phyloP scores from a whole-genome alignment of 2,329 filamentous ascomycete species.

The Xylariaceae sp. region DNA sequence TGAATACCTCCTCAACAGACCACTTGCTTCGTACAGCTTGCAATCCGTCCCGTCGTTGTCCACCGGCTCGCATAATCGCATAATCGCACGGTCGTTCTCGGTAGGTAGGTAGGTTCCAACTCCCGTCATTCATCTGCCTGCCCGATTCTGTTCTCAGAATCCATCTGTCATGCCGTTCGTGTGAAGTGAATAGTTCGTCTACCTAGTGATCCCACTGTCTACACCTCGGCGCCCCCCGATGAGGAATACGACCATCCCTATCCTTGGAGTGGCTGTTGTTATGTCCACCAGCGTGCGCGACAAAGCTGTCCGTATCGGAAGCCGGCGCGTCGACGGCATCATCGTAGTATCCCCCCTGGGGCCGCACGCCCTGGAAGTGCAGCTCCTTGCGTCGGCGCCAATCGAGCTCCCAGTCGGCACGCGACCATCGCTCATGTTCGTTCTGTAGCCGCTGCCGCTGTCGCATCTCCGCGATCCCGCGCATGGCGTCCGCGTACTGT shows the following conservation, averaged over 20 bases:
- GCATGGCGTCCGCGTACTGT: neutral
- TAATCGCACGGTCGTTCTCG: no score
- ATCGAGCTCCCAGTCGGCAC: conserved; percentile 7
- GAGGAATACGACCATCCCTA: neutral
- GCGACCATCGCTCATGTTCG: conserved; percentile 11
- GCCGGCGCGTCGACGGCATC: conserved; percentile 1
- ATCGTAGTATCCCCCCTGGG: conserved; percentile 3
- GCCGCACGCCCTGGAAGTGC: neutral
- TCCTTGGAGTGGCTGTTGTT: neutral
- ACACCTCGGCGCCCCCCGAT: neutral
- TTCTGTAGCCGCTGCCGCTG: conserved; percentile 1
- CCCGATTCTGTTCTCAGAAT: neutral
- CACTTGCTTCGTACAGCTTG: no score
- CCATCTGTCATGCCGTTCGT: neutral
- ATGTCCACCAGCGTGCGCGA: neutral
- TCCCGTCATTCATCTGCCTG: neutral
- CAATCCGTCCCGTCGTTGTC: no score
- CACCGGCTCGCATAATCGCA: no score
- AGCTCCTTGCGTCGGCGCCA: conserved; percentile 1
- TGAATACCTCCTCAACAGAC: no score
- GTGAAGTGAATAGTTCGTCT: neutral
- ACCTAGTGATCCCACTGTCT: conserved; percentile 4
- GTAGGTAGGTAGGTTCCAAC: no score
- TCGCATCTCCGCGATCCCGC: neutral
- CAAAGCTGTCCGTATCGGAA: conserved; percentile 8